phyloP scores from a whole-genome alignment of 73 alveolate species.

The Paramecium tetraurelia region DNA sequence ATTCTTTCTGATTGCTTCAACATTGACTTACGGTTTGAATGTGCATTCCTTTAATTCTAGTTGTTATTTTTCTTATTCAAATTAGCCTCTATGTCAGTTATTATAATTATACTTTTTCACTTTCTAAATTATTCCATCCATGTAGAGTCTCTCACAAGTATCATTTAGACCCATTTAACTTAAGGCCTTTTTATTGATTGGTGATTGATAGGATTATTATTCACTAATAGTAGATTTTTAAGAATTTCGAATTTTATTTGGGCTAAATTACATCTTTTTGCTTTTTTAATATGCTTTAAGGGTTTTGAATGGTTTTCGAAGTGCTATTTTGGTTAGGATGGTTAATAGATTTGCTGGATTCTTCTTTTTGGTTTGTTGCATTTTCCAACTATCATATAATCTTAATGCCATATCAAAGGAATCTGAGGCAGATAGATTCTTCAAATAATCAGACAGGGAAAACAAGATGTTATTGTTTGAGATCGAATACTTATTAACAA shows the following conservation, averaged over 20 bases:
- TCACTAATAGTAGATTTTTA: not conserved
- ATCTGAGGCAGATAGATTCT: constrained; percentile 26
- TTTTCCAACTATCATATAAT: constrained; percentile 20
- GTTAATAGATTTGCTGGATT: not conserved
- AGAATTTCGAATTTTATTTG: not conserved
- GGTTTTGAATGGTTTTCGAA: not conserved
- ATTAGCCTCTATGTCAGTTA: not conserved
- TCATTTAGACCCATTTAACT: constrained; percentile 14
- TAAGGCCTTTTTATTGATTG: not conserved
- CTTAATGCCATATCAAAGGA: constrained; percentile 18
- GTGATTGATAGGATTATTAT: not conserved
- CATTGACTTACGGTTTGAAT: not conserved
- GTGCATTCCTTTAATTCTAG: constrained; percentile 21
- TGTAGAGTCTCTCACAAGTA: constrained; percentile 34
- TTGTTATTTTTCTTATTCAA: not conserved
- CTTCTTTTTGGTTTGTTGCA: not conserved
- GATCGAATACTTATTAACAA: not conserved
- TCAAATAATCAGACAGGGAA: constrained; percentile 26
- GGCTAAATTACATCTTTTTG: not conserved
- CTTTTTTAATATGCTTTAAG: not conserved
- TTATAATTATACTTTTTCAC: not conserved
- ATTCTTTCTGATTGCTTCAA: not conserved
- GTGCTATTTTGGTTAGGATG: not conserved
- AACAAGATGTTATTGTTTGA: not conserved
- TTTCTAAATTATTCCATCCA: constrained; percentile 30